Base-by-base conservation (phyloP, 164 flowering plant genomes). In the Vitis rupestris region DNA sequence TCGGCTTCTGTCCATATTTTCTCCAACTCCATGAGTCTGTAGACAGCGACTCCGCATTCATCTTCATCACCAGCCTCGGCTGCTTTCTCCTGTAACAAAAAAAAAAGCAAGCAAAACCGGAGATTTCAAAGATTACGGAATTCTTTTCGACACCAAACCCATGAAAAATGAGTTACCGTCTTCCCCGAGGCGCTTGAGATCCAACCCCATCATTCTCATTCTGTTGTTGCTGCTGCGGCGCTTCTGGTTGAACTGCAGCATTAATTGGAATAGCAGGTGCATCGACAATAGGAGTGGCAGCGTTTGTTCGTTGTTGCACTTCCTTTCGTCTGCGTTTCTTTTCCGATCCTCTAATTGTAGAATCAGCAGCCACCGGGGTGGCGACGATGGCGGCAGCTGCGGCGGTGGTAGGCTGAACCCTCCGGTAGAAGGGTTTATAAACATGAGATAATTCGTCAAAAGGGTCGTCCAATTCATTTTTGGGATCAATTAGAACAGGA, bases 1-100 rank as follows among this genome's bases (percentile, higher is more conserved):
- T 9, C 61, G 17, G 17, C 23, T 77, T 76, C 17, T 74, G 81
- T 9, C 84, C 84, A 44, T 81, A 81, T 63, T 81, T 81, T 16
- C 84, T 55, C 84, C 84, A 81, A 8, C 80, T 79, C 77, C 82
- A 76, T 27, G 68, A 61, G 63, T 78, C 78, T 8, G 61, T 51
- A 2, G 70, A 57, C 10, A 81, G 70, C 19, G 63, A 62, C 19
- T 76, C 82, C 14, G 69, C 67, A 1, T 68, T 65, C 58, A 79
- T 64, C 9, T 66, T 63, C 10, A 13, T 27, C 48, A 76, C 76
- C 71, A 72, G 49, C 61, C 52, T 74, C 64, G 76, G 74, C 66
- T 81, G 76, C 44, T 49, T 63, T 72, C 76, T 81, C 74, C 84
- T 81, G 66, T 29, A n/a, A 49, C 10, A 53, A 63, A 19, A 12